A percentile compares a stretch with the other conserved stretches of the same genome.
Evolutionary conservation across 768 basidiomycete species (phyloP).

Genomic region (Imleria badia): DNA sequence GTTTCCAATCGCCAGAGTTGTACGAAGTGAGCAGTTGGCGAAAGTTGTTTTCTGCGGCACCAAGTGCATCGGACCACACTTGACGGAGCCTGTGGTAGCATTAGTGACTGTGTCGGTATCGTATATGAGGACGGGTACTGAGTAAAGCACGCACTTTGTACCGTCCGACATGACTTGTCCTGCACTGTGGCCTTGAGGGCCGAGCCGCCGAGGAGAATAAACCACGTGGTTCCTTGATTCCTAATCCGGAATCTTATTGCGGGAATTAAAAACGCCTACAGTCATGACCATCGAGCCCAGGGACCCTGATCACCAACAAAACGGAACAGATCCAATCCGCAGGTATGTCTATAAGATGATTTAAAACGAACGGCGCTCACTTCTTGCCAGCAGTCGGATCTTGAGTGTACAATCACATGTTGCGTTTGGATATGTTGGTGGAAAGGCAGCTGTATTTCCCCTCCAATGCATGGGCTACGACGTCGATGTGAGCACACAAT

Average conservation of each 20-base stretch:
- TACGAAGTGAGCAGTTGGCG: slow-evolving; percentile 73
- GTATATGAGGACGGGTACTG: neutral
- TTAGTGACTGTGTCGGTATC: neutral
- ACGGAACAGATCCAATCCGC: neutral
- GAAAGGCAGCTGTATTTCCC: slow-evolving; percentile 75
- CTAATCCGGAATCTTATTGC: slow-evolving; percentile 1
- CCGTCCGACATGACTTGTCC: slow-evolving; percentile 53
- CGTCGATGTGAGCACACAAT: slow-evolving; percentile 72
- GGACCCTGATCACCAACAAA: neutral
- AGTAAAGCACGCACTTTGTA: slow-evolving; percentile 44
- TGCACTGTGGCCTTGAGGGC: neutral
- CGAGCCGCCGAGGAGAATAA: neutral
- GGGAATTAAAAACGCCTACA: neutral
- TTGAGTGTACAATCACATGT: slow-evolving; percentile 94
- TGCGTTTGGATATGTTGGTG: slow-evolving; percentile 90
- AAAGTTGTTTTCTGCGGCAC: slow-evolving; percentile 74
- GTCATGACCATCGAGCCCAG: slow-evolving; percentile 7
- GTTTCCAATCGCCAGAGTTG: slow-evolving; percentile 76
- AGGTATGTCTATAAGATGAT: slow-evolving; percentile 6
- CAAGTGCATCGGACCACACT: slow-evolving; percentile 78
- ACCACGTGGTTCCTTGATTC: slow-evolving; percentile 8
- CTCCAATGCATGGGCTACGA: slow-evolving; percentile 90
- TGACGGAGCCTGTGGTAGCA: slow-evolving; percentile 64
- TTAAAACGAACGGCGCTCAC: slow-evolving; percentile 4
- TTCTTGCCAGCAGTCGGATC: slow-evolving; percentile 49